Conservation (phyloP, 495 filamentous ascomycete genomes). For the Rusavskia elegans region DNA sequence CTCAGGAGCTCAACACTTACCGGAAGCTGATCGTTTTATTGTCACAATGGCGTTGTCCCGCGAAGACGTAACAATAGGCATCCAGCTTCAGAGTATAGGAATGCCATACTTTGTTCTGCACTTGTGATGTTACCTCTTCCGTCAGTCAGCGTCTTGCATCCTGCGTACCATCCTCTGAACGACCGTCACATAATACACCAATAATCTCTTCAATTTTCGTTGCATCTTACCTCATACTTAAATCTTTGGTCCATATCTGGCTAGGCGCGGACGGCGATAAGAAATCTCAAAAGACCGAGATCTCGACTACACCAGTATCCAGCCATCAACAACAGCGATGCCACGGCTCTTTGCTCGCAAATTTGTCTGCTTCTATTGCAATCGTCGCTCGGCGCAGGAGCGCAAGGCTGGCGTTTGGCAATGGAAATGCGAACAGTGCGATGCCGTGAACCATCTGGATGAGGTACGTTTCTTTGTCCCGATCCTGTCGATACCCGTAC, state of each 20-base stretch:
- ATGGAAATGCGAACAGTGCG: constrained; percentile 59
- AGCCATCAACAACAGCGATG: constrained; percentile 19
- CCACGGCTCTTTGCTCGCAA: constrained; percentile 28
- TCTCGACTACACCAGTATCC: neutral
- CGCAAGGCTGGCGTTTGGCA: constrained; percentile 34
- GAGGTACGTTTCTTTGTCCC: constrained; percentile 22
- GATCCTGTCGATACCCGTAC: neutral
- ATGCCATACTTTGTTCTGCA: neutral
- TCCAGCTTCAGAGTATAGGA: too few relatives aligned
- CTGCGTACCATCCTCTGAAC: too few relatives aligned
- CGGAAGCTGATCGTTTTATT: too few relatives aligned
- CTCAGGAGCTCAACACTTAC: too few relatives aligned
- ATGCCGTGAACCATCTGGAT: constrained; percentile 72
- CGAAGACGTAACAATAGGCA: too few relatives aligned
- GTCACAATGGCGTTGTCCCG: too few relatives aligned
- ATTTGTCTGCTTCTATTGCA: constrained; percentile 67
- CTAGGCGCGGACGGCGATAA: neutral
- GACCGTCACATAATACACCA: too few relatives aligned
- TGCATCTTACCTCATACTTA: too few relatives aligned
- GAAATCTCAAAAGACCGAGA: neutral
- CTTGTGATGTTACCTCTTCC: neutral
- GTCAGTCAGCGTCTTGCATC: too few relatives aligned
- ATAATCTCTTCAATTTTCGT: too few relatives aligned
- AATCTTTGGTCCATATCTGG: constrained; percentile 4
- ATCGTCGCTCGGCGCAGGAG: constrained; percentile 37